Evolutionary conservation across 345 rosid species (phyloP), one percentile per base, ranked within the genome.

Genomic region (Brassica cretica): DNA sequence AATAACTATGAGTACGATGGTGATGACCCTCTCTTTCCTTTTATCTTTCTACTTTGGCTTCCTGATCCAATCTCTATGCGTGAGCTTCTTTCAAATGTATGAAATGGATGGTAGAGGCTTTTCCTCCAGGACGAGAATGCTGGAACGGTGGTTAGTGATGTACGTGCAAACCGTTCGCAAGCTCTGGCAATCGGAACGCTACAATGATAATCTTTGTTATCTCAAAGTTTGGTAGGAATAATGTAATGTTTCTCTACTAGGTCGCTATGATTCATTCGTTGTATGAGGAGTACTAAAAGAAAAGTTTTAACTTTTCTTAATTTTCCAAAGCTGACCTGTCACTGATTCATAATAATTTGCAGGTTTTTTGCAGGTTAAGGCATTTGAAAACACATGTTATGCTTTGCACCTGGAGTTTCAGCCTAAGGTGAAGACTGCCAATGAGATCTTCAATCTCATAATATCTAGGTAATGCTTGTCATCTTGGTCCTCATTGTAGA

Each of bases 201-300:
- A 92, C 84, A 95, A 84, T 87, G 87, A 91, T 55, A 98, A 94
- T 82, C 87, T 89, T 44, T 93, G 98, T 63, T 95, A 92, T 81
- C 96, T 92, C 74, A 94, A 92, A 89, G 85, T 92, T 19, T 94
- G 98, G 98, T 79, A 92, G 71, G 96, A 95, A 91, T 94, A 95
- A 76, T 96, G n/a, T 95, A 77, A 70, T 49, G 15, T 49, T 41
- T 19, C 19, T 19, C 19, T 19, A 39, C 2, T 10, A 8, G 14
- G 12, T 41, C 4, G 12, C 68, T 69, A 33, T 8, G 9, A 60
- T 30, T 44, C 0, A 10, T 41, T 60, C 9, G 3, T 69, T 25
- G 2, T 29, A 1, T 89, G 21, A 19, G 21, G 21, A 19, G 21
- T 19, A 19, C 21, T 2, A 19, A 19, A 19, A 19, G 21, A 19